Evolutionary conservation across 73 alveolate genomes (phyloP), one percentile per base, ranked within the genome.

Genomic region (Urostyla sp.): DNA sequence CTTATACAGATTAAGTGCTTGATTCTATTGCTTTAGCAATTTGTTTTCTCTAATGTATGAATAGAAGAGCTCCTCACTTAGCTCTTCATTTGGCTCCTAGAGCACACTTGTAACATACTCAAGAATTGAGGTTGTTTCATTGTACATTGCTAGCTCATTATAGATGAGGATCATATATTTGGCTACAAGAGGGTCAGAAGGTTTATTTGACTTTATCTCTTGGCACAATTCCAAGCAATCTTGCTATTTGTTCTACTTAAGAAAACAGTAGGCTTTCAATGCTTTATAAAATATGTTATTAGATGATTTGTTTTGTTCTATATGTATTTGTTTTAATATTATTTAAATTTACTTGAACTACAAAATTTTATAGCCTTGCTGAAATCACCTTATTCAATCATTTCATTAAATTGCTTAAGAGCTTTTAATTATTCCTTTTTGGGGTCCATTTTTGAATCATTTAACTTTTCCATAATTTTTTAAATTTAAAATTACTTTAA

Each of bases 31-130:
- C 67, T 80, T 80, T 4, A 80, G 77, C 15, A 80, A 35, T 26
- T 80, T 80, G 67, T 51, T 80, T 32, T 80, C 90, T 80, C 90
- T 67, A 11, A 80, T 84, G 67, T 80, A 80, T 23, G 84, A 44
- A 43, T 66, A 80, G 77, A 80, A 80, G 24, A 80, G 77, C 30
- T 80, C 90, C 43, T 67, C 75, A 10, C 84, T 57, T 4, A 80
- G 58, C 67, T 80, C 90, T 40, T 80, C 90, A 49, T 69, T 56
- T n/a, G n/a, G n/a, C 11, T 80, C 90, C 1, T 46, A 77, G 72
- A 66, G 61, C 32, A 32, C 56, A 49, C 38, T 21, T 16, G 28
- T 35, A 15, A 74, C 79, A 30, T 49, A 38, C 28, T 80, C 90
- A 26, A 80, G 76, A 15, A 80, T 48, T 0, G 77, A 23, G 1